Base-by-base conservation (phyloP, 129 eudicot species). In the Logfia minima region DNA sequence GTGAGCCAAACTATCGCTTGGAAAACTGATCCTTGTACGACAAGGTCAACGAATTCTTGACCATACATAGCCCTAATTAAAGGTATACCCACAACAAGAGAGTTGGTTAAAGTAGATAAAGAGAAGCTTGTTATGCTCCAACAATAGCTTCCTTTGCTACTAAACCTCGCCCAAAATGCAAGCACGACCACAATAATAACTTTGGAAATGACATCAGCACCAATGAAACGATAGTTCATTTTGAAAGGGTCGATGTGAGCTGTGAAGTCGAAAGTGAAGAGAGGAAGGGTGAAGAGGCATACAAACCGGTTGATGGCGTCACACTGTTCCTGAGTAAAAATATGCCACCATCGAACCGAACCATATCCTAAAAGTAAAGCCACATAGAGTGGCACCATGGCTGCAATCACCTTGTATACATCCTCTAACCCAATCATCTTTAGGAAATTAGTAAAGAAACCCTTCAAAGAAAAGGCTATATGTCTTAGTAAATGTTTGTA, bases 41-140 rank as follows among this genome's bases (percentile, higher is more conserved):
- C 96, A 11, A 92, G 85, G 73, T 86, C 88, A 43, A 88, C 93
- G 3, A 83, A 90, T 34, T 80, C 66, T 2, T 53, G 81, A 17
- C 96, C 98, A 60, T 92, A 92, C 98, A 92, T 92, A 61, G 98
- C 93, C 76, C 80, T 77, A 17, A 83, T 34, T 2, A 92, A 74
- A 14, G 98, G 98, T 61, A 92, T 91, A 2, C 96, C 98, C n/a
- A 92, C 93, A 24, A 92, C 98, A 26, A 92, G 88, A 74, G 98
- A 83, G 64, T 82, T 92, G 9, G 96, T 88, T 58, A 92, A 80
- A 41, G 93, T 92, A 4, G 89, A 86, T 76, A 92, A 73, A 41
- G 98, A 92, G 77, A 86, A 92, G 71, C 90, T 84, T 16, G 98
- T 92, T 79, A 92, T 90, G 26, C 88, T 80, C 98, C 98, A 92